Conservation (phyloP, 805 yeast genomes). For the Vanderwaltozyma verrucispora region DNA sequence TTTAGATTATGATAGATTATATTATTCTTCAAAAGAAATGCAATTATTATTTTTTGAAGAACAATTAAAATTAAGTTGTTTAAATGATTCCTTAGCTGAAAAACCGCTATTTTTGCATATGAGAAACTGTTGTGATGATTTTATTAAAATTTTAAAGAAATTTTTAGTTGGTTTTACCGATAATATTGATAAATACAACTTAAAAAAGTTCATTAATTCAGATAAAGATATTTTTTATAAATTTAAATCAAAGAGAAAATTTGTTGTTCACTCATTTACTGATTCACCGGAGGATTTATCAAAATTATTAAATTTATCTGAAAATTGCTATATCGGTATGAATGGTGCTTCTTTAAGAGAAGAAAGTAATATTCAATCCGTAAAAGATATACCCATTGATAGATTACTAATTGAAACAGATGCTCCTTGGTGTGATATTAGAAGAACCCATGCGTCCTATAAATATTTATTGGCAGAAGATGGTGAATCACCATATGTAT, state of each 20-base stretch:
- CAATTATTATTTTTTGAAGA: slow-evolving; percentile 59
- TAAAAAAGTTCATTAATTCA: slow-evolving; percentile 3
- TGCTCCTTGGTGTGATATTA: slow-evolving; percentile 97
- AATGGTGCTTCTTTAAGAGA: slow-evolving; percentile 90
- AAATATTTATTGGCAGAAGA: slow-evolving; percentile 34
- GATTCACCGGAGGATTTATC: slow-evolving; percentile 61
- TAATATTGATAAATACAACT: slow-evolving; percentile 16
- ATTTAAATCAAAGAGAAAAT: slow-evolving; percentile 35
- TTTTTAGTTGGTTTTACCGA: slow-evolving; percentile 38
- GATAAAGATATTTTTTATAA: slow-evolving; percentile 18
- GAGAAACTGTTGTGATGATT: slow-evolving; percentile 79
- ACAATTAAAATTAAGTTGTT: slow-evolving; percentile 52
- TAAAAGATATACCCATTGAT: slow-evolving; percentile 55
- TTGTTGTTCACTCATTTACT: slow-evolving; percentile 95
- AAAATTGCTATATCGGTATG: slow-evolving; percentile 51
- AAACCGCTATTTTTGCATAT: slow-evolving; percentile 85
- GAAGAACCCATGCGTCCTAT: slow-evolving; percentile 71
- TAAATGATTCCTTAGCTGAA: slow-evolving; percentile 6
- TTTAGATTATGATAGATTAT: slow-evolving; percentile 82
- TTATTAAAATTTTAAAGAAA: slow-evolving; percentile 52
- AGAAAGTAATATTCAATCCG: slow-evolving; percentile 60
- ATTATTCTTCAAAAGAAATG: slow-evolving; percentile 56
- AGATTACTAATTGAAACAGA: slow-evolving; percentile 82
- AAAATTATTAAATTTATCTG: slow-evolving; percentile 37
- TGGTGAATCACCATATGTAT: slow-evolving; percentile 9